Evolutionary conservation across 805 yeast species (phyloP).

Genomic region (Suhomyces pyralidae): DNA sequence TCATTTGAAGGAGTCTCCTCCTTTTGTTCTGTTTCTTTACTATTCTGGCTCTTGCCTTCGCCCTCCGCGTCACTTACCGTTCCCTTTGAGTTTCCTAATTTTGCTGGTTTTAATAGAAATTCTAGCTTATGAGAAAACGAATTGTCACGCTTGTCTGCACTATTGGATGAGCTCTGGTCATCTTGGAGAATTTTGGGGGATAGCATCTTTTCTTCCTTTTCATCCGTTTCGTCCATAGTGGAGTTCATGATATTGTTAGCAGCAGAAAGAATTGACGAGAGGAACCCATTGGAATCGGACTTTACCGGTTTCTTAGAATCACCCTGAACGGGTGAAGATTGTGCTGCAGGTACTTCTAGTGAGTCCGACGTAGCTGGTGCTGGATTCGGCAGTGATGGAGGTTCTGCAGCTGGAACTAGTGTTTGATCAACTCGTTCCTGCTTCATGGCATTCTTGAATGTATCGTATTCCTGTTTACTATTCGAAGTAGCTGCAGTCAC

Average conservation of each 20-base stretch:
- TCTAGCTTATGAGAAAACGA: constrained; percentile 23
- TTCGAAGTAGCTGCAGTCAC: background rate
- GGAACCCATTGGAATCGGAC: constrained; percentile 29
- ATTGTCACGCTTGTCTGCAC: background rate
- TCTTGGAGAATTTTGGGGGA: background rate
- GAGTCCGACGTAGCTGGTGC: background rate
- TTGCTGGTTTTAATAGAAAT: constrained; percentile 20
- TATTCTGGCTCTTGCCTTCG: background rate
- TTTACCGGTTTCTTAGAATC: constrained; percentile 1
- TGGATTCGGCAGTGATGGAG: background rate
- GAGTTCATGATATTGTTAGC: constrained; percentile 36
- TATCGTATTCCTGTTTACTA: background rate
- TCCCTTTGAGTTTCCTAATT: constrained; percentile 9
- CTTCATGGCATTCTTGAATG: constrained; percentile 3
- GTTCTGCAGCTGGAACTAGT: background rate
- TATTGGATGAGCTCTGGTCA: background rate
- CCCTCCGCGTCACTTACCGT: constrained; percentile 3
- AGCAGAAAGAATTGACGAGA: constrained; percentile 44
- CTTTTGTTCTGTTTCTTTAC: background rate
- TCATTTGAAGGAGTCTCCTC: background rate
- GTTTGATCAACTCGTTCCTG: background rate
- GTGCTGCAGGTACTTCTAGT: background rate
- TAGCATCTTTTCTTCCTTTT: background rate
- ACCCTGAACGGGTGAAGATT: too few species aligned
- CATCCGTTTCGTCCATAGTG: constrained; percentile 10